Percentiles rank a stretch among this genome's conserved stretches.
Conservation (phyloP, 345 rosid genomes). For the Brassica nigra region DNA sequence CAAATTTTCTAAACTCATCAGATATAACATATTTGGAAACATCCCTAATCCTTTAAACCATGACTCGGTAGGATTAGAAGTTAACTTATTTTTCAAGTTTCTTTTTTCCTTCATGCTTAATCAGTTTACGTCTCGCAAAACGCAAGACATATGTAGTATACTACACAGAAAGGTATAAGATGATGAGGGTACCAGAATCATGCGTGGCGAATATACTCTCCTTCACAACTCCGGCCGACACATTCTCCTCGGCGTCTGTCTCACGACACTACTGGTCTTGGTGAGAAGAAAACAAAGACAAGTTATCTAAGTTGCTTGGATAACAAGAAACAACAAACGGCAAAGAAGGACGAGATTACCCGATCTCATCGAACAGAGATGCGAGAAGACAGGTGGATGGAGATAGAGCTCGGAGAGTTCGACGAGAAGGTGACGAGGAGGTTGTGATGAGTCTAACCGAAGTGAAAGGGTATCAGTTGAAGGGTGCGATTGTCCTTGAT, state of each 20-base stretch:
- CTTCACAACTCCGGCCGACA: constrained; percentile 65
- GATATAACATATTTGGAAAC: too few relatives aligned
- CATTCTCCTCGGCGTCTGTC: constrained; percentile 50
- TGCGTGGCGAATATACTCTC: constrained; percentile 59
- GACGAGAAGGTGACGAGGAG: constrained; percentile 26
- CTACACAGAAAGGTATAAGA: too few relatives aligned
- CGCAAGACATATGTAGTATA: too few relatives aligned
- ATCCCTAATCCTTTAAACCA: too few relatives aligned
- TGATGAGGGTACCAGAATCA: constrained; percentile 55
- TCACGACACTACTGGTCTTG: too few relatives aligned
- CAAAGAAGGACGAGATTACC: not conserved
- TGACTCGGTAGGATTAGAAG: too few relatives aligned
- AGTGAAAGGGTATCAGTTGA: constrained; percentile 68
- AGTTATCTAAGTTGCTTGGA: constrained; percentile 35
- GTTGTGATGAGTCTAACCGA: constrained; percentile 68
- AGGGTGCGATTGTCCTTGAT: constrained; percentile 72
- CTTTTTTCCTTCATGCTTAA: too few relatives aligned
- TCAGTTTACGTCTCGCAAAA: too few relatives aligned
- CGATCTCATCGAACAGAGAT: constrained; percentile 22
- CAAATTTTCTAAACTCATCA: too few relatives aligned
- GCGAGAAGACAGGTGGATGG: constrained; percentile 75
- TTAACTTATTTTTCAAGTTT: too few relatives aligned
- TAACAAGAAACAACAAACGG: constrained; percentile 38
- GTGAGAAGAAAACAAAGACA: not conserved
- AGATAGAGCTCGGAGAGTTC: constrained; percentile 74